These are phyloP conservation scores for Leishmania tropica DNA, from an alignment of 208 protist species.

Conservation along the genomic window DNA sequence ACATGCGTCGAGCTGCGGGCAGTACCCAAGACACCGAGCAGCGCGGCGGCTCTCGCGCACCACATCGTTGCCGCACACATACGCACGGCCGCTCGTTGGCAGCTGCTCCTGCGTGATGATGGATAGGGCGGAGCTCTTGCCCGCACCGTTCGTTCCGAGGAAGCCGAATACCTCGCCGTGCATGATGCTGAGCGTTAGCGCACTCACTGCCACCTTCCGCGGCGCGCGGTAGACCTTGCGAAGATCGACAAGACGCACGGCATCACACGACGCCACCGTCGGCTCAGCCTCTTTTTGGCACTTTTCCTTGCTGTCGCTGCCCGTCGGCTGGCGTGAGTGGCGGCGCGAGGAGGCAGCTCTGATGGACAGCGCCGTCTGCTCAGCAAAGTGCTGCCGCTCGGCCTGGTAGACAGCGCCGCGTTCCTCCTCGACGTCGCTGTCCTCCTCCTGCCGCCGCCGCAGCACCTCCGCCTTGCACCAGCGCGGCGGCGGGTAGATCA, in stretches of 20 bases:
- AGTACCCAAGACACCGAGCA: slow-evolving; percentile 90
- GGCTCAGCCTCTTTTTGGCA: not conserved
- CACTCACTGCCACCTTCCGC: slow-evolving; percentile 56
- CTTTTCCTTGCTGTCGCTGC: not conserved
- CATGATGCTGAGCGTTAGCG: slow-evolving; percentile 66
- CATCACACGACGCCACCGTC: slow-evolving; percentile 8
- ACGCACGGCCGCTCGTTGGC: slow-evolving; percentile 63
- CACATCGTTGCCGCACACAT: slow-evolving; percentile 58
- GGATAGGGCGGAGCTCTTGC: slow-evolving; percentile 85
- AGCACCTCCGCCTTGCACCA: slow-evolving; percentile 12
- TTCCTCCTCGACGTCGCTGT: slow-evolving; percentile 62
- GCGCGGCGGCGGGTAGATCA: slow-evolving; percentile 22
- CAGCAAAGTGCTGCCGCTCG: slow-evolving; percentile 12
- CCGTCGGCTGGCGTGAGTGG: not conserved
- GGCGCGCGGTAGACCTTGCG: slow-evolving; percentile 34
- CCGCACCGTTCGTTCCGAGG: slow-evolving; percentile 87
- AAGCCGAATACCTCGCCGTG: slow-evolving; percentile 83
- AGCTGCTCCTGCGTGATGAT: slow-evolving; percentile 79
- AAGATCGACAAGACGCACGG: slow-evolving; percentile 48
- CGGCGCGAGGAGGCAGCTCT: not conserved
- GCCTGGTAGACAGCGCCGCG: slow-evolving; percentile 38
- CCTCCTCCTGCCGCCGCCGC: slow-evolving; percentile 30
- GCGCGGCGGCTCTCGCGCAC: slow-evolving; percentile 40
- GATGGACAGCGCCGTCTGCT: not conserved
- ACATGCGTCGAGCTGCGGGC: slow-evolving; percentile 96